These are phyloP conservation scores for Hyphopichia buzzinii DNA, from an alignment of 1,139 yeast genomes.

Conservation along the genomic window DNA sequence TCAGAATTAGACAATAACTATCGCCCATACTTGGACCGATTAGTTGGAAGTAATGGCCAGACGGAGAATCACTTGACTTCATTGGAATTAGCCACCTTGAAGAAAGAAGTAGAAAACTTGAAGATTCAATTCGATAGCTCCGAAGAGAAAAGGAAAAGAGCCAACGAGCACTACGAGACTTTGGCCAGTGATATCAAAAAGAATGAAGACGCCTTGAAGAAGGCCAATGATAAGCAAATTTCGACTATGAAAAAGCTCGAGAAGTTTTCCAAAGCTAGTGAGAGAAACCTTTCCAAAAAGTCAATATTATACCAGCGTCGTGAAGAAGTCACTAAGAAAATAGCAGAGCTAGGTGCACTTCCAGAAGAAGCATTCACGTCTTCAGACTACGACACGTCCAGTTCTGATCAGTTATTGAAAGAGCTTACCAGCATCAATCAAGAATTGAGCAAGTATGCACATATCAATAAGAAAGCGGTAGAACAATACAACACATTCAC, in stretches of 20 bases:
- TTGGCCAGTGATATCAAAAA: constrained; percentile 32
- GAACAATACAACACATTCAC: constrained; percentile 80
- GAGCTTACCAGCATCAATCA: constrained; percentile 57
- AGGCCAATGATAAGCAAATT: constrained; percentile 58
- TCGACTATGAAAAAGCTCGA: constrained; percentile 56
- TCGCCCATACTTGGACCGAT: constrained; percentile 30
- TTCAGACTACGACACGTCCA: constrained; percentile 36
- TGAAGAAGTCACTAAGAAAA: constrained; percentile 69
- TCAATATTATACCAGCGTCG: constrained; percentile 59
- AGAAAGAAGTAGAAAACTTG: constrained; percentile 21
- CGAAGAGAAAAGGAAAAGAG: constrained; percentile 16
- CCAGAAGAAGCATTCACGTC: constrained; percentile 77
- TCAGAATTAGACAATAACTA: constrained; percentile 59
- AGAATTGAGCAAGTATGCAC: constrained; percentile 61
- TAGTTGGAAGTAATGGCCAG: constrained; percentile 36
- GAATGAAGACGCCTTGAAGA: constrained; percentile 41
- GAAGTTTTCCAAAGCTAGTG: constrained; percentile 61
- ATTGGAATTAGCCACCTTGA: constrained; percentile 40
- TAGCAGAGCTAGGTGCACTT: constrained; percentile 79
- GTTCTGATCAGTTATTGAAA: constrained; percentile 55
- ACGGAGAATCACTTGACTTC: constrained; percentile 39
- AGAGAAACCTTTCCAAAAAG: constrained; percentile 63
- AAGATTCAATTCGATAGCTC: constrained; percentile 22
- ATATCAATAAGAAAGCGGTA: constrained; percentile 86
- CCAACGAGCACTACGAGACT: constrained; percentile 20